Conservation (phyloP, 768 basidiomycete species). For the Pleurotus tuber-regium region DNA sequence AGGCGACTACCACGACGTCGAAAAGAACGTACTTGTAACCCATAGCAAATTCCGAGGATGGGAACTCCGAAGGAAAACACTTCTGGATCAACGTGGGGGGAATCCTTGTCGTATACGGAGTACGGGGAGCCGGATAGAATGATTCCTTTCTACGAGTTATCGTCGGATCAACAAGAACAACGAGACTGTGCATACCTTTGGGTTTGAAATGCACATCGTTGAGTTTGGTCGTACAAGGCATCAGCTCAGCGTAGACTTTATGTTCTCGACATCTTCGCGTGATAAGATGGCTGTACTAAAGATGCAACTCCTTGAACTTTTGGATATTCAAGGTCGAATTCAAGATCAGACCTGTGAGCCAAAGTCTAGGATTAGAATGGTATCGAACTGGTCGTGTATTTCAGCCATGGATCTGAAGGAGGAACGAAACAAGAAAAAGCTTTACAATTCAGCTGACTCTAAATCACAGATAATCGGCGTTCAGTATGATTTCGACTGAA, state of each 20-base stretch:
- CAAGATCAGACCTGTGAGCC: conserved; percentile 75
- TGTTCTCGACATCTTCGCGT: conserved; percentile 96
- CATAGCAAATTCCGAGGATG: conserved; percentile 96
- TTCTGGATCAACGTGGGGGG: conserved; percentile 92
- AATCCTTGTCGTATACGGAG: conserved; percentile 91
- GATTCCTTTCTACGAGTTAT: conserved; percentile 52
- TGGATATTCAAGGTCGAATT: neutral
- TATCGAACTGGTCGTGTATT: conserved; percentile 95
- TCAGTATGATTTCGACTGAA: too few relatives aligned
- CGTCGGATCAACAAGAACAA: neutral
- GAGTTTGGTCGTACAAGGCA: conserved; percentile 93
- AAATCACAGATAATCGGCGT: too few relatives aligned
- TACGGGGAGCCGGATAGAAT: conserved; percentile 98
- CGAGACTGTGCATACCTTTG: conserved; percentile 57
- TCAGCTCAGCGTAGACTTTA: conserved; percentile 95
- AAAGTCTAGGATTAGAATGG: conserved; percentile 94
- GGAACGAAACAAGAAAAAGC: too few relatives aligned
- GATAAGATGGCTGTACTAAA: conserved; percentile 94
- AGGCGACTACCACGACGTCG: neutral
- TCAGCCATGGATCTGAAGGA: conserved; percentile 56
- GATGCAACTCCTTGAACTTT: conserved; percentile 11
- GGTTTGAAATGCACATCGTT: conserved; percentile 90
- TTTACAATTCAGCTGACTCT: too few relatives aligned
- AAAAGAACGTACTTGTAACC: conserved; percentile 75
- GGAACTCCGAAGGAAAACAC: conserved; percentile 89